Evolutionary conservation across 352 stramenopile species (phyloP), one percentile per base, ranked within the genome.

Genomic region (Phytopythium aichiense): DNA sequence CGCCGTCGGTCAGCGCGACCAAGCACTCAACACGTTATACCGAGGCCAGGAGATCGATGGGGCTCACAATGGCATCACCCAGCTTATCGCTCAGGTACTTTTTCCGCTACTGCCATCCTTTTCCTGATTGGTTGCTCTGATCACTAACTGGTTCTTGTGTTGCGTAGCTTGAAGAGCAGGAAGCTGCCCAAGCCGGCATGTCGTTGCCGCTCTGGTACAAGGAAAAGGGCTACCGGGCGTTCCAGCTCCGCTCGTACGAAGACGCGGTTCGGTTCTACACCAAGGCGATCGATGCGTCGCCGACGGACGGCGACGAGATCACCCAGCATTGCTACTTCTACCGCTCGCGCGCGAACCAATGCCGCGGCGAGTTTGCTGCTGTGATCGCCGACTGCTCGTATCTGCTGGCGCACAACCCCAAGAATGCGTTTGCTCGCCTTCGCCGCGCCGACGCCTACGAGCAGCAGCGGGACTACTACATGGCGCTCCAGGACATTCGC

Each of bases 241-340:
- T 98, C 73, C 94, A 97, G 70, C 57, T 79, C 30, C 84, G 89
- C 15, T 85, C 95, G 50, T 98, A 96, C 61, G 76, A 79, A 25
- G 70, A 92, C 42, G 93, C 93, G 30, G 95, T 98, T 63, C 85
- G 77, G 28, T 97, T 96, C 59, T 98, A 98, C 81, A 93, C 92
- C 46, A 90, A 96, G 38, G 93, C 91, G 16, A 97, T 95, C 25
- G 68, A 78, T 8, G 70, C 71, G 6, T 82, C 72, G 5, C 51
- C 67, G 50, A 75, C 63, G 0, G 77, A 87, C 20, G 72, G 80
- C 43, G 77, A 87, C 50, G 77, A 79, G 8, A 63, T 87, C 30
- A 68, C 76, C 15, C 76, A 82, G 56, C 77, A 87, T 57, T 84
- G 77, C 50, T 84, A 79, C 53, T 71, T 84, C 60, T 87, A 87